These are phyloP conservation scores for Udeniomyces megalosporus DNA, from an alignment of 768 basidiomycete species.

Conservation along the genomic window DNA sequence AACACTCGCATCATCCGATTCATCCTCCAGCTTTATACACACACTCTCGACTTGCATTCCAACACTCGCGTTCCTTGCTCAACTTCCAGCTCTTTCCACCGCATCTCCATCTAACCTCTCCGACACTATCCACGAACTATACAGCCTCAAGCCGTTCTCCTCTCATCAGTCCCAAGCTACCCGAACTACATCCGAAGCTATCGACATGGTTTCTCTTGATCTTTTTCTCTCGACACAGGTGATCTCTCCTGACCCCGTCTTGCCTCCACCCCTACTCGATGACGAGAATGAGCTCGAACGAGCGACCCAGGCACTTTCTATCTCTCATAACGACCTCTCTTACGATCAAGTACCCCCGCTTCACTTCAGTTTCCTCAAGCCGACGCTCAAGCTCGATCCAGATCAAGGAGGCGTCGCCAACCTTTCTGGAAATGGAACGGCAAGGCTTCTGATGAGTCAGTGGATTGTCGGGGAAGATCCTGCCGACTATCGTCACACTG, in stretches of 20 bases:
- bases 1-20: neutral
- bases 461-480: slow-evolving; percentile 15
- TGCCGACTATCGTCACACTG: neutral
- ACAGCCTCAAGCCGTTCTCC: too few relatives aligned
- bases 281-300: slow-evolving; percentile 8
- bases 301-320: slow-evolving; percentile 8
- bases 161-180: too few relatives aligned
- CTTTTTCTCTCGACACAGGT: slow-evolving; percentile 4
- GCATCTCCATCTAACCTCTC: too few relatives aligned
- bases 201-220: slow-evolving; percentile 9
- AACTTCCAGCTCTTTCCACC: too few relatives aligned
- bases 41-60: too few relatives aligned
- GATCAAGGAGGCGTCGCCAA: neutral
- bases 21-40: too few relatives aligned
- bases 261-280: neutral
- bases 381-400: neutral
- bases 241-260: neutral
- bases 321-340: neutral
- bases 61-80: too few relatives aligned
- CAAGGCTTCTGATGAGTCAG: slow-evolving; percentile 1
- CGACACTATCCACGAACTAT: too few relatives aligned
- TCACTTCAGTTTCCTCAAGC: neutral
- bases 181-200: neutral
- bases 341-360: neutral
- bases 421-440: neutral